phyloP scores from a whole-genome alignment of 2,329 filamentous ascomycete genomes.

The Diplodia corticola region DNA sequence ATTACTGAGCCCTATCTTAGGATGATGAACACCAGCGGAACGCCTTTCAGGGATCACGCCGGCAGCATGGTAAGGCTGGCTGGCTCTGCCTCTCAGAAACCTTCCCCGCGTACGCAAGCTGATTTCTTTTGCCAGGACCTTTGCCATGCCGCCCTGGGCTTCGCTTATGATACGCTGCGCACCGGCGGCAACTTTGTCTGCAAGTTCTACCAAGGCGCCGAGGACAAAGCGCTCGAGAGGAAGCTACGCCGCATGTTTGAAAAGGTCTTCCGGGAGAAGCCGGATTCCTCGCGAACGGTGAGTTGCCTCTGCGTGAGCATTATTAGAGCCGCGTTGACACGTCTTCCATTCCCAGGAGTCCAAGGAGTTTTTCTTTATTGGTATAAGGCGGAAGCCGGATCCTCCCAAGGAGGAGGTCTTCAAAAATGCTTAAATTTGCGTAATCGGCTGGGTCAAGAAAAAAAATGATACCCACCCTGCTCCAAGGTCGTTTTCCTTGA shows the following conservation, averaged over 20 bases:
- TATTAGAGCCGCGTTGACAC: neutral
- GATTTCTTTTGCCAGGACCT: slow-evolving; percentile 66
- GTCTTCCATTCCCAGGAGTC: slow-evolving; percentile 61
- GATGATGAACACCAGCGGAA: slow-evolving; percentile 99
- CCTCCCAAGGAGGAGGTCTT: slow-evolving; percentile 50
- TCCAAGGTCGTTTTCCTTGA: neutral
- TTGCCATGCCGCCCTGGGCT: slow-evolving; percentile 79
- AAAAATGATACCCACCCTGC: neutral
- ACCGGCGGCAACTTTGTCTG: slow-evolving; percentile 88
- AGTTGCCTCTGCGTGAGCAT: slow-evolving; percentile 36
- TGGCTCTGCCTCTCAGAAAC: too few species aligned
- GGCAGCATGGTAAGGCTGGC: slow-evolving; percentile 81
- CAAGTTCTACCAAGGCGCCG: slow-evolving; percentile 92
- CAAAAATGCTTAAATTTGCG: neutral
- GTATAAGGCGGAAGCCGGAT: slow-evolving; percentile 64
- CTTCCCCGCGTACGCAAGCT: neutral
- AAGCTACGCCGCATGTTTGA: slow-evolving; percentile 74
- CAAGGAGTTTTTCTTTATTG: slow-evolving; percentile 85
- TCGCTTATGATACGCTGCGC: slow-evolving; percentile 80
- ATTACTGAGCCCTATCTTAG: slow-evolving; percentile 94
- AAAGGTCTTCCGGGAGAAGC: slow-evolving; percentile 84
- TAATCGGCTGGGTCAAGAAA: neutral
- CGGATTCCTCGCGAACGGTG: slow-evolving; percentile 84
- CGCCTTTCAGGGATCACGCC: slow-evolving; percentile 80
- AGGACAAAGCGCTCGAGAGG: slow-evolving; percentile 78